Conservation (phyloP, 257 asterid genomes). For the Sherardia arvensis region DNA sequence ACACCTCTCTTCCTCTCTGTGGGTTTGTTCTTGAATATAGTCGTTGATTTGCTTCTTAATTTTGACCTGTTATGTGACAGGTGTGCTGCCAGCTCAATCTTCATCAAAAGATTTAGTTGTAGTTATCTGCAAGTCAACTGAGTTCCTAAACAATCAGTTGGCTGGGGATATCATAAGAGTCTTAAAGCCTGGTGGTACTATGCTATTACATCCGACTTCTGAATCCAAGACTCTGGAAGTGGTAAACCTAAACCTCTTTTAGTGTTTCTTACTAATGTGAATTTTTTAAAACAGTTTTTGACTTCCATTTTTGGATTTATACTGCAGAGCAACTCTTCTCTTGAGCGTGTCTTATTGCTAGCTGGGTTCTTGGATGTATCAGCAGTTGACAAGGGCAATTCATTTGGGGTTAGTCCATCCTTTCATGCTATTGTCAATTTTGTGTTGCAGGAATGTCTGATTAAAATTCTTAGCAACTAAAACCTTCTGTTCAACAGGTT, state of each 20-base stretch:
- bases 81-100: conserved; percentile 41
- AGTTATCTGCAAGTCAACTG: conserved; percentile 39
- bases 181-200: conserved; percentile 67
- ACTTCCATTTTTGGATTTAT: conserved; percentile 4
- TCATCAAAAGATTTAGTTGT: conserved; percentile 47
- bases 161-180: conserved; percentile 44
- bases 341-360: conserved; percentile 61
- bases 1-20: not conserved
- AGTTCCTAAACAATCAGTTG: conserved; percentile 45
- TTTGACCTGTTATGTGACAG: conserved; percentile 28
- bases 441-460: not conserved
- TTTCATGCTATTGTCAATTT: not conserved
- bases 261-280: not conserved
- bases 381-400: conserved; percentile 34
- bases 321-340: conserved; percentile 48
- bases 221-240: conserved; percentile 26
- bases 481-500: conserved; percentile 27
- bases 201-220: conserved; percentile 33
- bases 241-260: conserved; percentile 27
- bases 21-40: not conserved
- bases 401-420: conserved; percentile 48
- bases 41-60: not conserved
- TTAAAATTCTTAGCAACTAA: not conserved
- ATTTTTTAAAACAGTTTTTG: not conserved
- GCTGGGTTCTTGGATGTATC: conserved; percentile 71